Percentiles rank a stretch among this genome's conserved stretches.
Evolutionary conservation across 148 eudicot genomes (phyloP).

Genomic region (Rhododendron mucronatum): DNA sequence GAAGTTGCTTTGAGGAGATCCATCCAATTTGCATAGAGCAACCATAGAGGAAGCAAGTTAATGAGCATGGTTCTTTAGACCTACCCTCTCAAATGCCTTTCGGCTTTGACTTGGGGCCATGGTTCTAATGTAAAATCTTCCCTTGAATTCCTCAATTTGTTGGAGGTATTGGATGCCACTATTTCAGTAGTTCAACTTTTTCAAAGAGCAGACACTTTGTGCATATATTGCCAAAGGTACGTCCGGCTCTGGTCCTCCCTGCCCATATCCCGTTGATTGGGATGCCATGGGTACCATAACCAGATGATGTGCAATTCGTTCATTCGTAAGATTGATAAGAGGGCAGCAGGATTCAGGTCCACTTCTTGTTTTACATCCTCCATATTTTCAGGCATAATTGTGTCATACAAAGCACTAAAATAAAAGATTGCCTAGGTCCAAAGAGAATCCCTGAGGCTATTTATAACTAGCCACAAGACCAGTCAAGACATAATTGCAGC

Average conservation of each 20-base stretch:
- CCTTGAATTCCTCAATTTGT: neutral
- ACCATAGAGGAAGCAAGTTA: neutral
- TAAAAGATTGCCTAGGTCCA: neutral
- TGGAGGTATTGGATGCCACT: neutral
- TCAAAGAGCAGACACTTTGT: neutral
- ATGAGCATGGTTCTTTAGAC: neutral
- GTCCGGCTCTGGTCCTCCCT: neutral
- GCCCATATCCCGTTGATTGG: neutral
- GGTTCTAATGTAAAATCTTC: neutral
- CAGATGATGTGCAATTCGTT: neutral
- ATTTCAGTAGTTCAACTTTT: neutral
- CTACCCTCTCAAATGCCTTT: neutral
- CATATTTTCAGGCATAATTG: neutral
- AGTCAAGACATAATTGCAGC: neutral
- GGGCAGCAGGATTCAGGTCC: neutral
- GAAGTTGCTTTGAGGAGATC: neutral
- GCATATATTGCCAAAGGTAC: neutral
- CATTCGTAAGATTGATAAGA: neutral
- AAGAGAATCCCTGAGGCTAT: neutral
- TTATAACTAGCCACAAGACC: neutral
- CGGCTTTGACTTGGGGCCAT: neutral
- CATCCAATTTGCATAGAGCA: neutral
- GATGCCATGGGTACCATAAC: neutral
- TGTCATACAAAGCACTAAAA: neutral
- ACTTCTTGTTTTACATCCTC: neutral